Evolutionary conservation across 208 protist genomes (phyloP).

Genomic region (Acanthamoeba culbertsoni): DNA sequence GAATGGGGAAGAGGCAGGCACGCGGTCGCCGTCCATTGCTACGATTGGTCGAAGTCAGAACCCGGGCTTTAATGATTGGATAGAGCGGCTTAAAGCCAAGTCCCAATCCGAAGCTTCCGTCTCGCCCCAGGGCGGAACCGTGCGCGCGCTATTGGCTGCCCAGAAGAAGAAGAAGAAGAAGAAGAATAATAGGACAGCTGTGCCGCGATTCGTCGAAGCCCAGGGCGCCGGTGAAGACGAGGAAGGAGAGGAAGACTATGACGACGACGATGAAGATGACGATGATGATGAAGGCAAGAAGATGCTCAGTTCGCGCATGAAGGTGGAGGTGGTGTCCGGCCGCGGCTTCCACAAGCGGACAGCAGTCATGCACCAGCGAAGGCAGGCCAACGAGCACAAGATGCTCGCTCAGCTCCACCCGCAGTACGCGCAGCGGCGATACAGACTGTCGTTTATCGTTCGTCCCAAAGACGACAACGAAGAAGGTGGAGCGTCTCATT

Average conservation of each 20-base stretch:
- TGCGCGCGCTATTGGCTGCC: background rate
- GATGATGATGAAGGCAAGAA: background rate
- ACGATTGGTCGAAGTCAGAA: too few relatives aligned
- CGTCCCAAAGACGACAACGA: background rate
- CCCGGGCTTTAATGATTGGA: background rate
- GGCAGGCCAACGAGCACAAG: constrained; percentile 10
- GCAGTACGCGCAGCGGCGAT: background rate
- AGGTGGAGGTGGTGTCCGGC: background rate
- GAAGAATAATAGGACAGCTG: background rate
- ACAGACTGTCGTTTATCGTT: constrained; percentile 27
- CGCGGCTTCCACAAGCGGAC: background rate
- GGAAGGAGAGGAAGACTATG: background rate
- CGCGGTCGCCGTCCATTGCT: background rate
- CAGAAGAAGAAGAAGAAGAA: background rate
- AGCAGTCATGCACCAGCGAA: background rate
- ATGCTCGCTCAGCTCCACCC: constrained; percentile 17
- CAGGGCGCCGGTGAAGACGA: background rate
- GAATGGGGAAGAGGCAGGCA: background rate
- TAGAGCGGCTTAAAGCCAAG: constrained; percentile 15
- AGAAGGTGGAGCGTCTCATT: background rate
- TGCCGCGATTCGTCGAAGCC: too few relatives aligned
- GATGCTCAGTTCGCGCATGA: background rate
- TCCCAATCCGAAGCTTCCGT: background rate
- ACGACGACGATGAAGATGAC: background rate
- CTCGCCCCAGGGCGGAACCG: background rate